Evolutionary conservation across 2,329 filamentous ascomycete genomes (phyloP).

Genomic region (Zymoseptoria tritici): DNA sequence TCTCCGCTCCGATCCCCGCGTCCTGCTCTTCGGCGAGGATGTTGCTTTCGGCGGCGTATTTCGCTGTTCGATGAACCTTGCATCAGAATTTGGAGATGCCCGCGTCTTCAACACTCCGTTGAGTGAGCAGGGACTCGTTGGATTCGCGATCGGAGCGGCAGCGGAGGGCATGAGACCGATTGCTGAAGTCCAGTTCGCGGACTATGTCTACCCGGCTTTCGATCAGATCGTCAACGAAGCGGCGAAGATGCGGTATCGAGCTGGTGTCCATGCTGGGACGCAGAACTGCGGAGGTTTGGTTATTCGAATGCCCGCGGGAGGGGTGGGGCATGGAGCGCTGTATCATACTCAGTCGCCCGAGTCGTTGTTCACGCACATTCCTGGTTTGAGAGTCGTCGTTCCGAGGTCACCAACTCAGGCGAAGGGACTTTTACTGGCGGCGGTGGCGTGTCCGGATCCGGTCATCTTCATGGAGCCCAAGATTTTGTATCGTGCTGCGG

Average conservation of each 20-base stretch:
- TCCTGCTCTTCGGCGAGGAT: conserved; percentile 91
- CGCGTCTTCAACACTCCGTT: conserved; percentile 95
- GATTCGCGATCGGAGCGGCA: conserved; percentile 84
- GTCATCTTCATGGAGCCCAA: conserved; percentile 94
- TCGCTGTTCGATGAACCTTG: conserved; percentile 73
- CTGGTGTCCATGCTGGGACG: conserved; percentile 42
- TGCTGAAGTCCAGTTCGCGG: conserved; percentile 92
- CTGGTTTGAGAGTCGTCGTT: conserved; percentile 76
- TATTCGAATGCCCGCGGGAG: conserved; percentile 82
- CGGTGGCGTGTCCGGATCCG: conserved; percentile 73
- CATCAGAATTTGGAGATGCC: conserved; percentile 77
- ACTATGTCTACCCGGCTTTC: conserved; percentile 89
- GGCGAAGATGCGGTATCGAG: conserved; percentile 76
- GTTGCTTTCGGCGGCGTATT: conserved; percentile 97
- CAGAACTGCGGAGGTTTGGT: conserved; percentile 64
- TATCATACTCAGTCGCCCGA: conserved; percentile 90
- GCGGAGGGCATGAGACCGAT: conserved; percentile 88
- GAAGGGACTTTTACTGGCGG: conserved; percentile 72
- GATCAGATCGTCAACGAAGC: conserved; percentile 93
- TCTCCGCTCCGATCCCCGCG: conserved; percentile 72
- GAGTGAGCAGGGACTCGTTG: conserved; percentile 88
- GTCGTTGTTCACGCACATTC: conserved; percentile 78
- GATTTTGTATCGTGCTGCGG: conserved; percentile 81
- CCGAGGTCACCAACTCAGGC: conserved; percentile 80
- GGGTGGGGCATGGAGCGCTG: conserved; percentile 79